Conservation (phyloP, 495 filamentous ascomycete species). For the Staphylotrichum longicolle region DNA sequence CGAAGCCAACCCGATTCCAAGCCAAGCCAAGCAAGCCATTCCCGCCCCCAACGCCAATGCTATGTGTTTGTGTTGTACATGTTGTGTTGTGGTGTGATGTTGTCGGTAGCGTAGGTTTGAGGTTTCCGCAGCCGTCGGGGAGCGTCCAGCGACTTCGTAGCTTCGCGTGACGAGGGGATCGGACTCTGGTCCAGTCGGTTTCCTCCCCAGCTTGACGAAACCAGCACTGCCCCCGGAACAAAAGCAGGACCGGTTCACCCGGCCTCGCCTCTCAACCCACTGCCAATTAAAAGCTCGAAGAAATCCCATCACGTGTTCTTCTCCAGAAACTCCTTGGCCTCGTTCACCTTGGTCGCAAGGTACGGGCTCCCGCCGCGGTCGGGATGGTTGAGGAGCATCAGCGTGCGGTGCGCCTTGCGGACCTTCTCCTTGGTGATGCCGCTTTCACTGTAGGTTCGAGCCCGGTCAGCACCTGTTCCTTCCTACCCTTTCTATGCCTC, state of each 20-base stretch:
- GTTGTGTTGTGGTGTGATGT: not conserved
- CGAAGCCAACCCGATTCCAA: constrained; percentile 9
- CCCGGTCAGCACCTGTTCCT: not conserved
- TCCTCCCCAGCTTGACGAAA: too few species aligned
- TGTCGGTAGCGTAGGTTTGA: not conserved
- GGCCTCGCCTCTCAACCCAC: not conserved
- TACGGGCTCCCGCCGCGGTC: constrained; percentile 97
- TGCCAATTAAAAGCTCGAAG: not conserved
- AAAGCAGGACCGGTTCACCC: not conserved
- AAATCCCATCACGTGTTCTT: constrained; percentile 47
- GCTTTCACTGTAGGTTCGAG: constrained; percentile 63
- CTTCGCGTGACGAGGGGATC: too few species aligned
- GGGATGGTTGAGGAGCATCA: constrained; percentile 98
- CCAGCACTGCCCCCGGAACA: too few species aligned
- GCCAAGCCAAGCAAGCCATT: constrained; percentile 6
- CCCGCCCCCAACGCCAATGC: constrained; percentile 16
- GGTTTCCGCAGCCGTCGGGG: too few species aligned
- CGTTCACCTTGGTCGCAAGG: constrained; percentile 94
- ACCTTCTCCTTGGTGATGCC: constrained; percentile 85
- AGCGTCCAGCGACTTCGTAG: too few species aligned
- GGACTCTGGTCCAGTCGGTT: too few species aligned
- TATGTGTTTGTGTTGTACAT: constrained; percentile 20
- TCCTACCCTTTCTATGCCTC: too few species aligned
- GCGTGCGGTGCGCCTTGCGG: constrained; percentile 90
- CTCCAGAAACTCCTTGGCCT: constrained; percentile 94